phyloP scores from a whole-genome alignment of 164 flowering plant species.

The Piper betle region DNA sequence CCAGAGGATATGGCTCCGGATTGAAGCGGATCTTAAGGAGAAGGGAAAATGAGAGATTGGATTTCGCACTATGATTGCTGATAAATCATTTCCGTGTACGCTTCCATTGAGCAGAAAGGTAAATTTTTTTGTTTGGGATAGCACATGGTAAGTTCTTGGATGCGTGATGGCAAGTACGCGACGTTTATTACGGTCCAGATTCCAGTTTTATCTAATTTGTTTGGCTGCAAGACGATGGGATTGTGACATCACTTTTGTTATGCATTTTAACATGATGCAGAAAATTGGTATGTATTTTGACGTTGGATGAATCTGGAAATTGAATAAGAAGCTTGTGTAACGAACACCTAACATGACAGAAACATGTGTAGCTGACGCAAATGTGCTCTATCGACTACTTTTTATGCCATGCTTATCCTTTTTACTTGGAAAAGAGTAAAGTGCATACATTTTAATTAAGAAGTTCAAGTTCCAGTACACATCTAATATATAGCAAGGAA shows the following conservation, averaged over 20 bases:
- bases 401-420: too few species aligned
- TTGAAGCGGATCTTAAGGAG: neutral
- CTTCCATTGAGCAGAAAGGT: neutral
- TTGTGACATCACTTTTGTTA: neutral
- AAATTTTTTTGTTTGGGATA: too few species aligned
- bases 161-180: too few species aligned
- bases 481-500: neutral
- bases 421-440: too few species aligned
- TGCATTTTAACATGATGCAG: neutral
- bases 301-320: neutral
- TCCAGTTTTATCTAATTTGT: too few species aligned
- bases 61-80: neutral
- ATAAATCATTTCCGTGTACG: neutral
- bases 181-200: too few species aligned
- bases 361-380: neutral
- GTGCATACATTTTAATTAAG: too few species aligned
- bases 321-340: neutral
- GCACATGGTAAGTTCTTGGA: too few species aligned
- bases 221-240: too few species aligned
- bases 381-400: neutral
- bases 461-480: neutral
- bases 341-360: neutral
- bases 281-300: neutral
- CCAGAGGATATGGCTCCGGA: too few species aligned
- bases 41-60: neutral